Evolutionary conservation across 305 asterid genomes (phyloP), one percentile per base, ranked within the genome.

Genomic region (Coffea humblotiana): DNA sequence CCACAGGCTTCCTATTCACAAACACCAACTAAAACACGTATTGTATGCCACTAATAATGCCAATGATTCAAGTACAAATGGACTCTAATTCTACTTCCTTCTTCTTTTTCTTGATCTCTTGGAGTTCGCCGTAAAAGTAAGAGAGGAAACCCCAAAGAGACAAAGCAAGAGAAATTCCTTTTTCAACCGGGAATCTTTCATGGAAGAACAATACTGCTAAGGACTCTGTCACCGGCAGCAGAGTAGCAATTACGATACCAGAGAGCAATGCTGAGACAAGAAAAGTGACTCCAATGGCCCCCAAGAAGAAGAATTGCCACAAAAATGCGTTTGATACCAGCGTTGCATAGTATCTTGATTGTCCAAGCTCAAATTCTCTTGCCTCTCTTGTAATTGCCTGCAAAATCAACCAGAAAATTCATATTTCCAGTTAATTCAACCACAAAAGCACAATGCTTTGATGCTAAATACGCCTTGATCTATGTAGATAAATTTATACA

Each of bases 191-290:
- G 32, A 81, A 81, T 35, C 77, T 75, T 69, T 81, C 83, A 23
- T 75, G 80, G 77, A 81, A 81, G 61, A 75, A 68, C 67, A 81
- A 35, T 51, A 75, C 80, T 0, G 77, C 83, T 71, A 81, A 69
- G 8, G 83, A 81, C 52, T 75, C 83, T 4, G 83, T 81, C 9
- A 76, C 83, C 2, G 83, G 83, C 29, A 81, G 83, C 83, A 81
- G 23, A 29, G 80, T 75, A 45, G 83, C 83, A 69, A 81, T 81
- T 23, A 81, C 76, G 13, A 81, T 81, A 0, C 83, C 83, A 29
- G 80, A 81, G 2, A 81, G 77, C 83, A 81, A 29, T 19, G 83
- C 83, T 14, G 83, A 81, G 8, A 61, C 78, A 18, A 81, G 83
- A 19, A 54, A 76, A 25, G 83, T 49, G 27, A 75, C 83, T 35